Conservation (phyloP, 2,329 filamentous ascomycete species). For the Claviceps lovelessii region DNA sequence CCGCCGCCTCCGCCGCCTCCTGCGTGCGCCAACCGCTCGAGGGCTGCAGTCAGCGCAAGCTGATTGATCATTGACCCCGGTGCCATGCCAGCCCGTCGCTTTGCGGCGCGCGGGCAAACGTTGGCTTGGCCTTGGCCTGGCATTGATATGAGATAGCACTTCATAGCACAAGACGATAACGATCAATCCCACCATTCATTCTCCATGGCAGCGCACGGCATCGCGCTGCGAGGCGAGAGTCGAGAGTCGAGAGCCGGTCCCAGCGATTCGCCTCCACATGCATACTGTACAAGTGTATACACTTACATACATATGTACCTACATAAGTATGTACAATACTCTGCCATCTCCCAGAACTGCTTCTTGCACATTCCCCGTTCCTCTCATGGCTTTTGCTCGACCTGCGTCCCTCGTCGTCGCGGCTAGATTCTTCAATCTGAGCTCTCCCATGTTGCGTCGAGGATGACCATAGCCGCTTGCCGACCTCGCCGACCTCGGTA, state of each 20-base stretch:
- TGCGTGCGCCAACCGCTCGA: not conserved
- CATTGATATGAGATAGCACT: not conserved
- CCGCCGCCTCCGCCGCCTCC: no score
- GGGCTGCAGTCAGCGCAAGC: not conserved
- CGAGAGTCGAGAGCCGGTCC: not conserved
- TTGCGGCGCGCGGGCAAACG: no score
- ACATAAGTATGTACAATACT: not conserved
- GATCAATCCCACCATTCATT: no score
- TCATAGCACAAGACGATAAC: not conserved
- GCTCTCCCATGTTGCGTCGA: not conserved
- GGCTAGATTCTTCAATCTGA: not conserved
- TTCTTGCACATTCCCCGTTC: not conserved
- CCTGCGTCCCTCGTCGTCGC: not conserved
- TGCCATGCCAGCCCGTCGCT: no score
- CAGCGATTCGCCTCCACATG: not conserved
- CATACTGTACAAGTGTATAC: not conserved
- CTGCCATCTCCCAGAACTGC: not conserved
- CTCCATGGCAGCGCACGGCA: not conserved
- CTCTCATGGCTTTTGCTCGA: not conserved
- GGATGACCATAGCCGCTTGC: not conserved
- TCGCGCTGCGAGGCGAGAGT: no score
- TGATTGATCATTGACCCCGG: not conserved
- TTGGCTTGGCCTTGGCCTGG: no score
- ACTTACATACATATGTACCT: not conserved
- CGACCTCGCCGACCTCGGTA: not conserved